These are phyloP conservation scores for Talaromyces stipitatus DNA, from an alignment of 495 filamentous ascomycete species.

Conservation along the genomic window DNA sequence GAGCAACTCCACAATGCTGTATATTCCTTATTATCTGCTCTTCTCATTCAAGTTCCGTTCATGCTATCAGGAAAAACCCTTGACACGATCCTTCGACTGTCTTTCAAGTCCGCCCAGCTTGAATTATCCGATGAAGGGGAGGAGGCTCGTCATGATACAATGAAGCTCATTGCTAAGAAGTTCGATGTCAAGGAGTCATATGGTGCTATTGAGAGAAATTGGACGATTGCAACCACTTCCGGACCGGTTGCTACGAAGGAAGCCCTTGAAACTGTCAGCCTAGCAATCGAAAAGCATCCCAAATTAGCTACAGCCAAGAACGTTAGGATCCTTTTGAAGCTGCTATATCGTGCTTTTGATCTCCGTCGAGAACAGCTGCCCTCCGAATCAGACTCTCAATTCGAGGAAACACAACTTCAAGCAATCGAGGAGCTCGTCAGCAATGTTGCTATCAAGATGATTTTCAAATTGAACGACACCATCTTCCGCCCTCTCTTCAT, in stretches of 20 bases:
- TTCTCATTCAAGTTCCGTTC: conserved; percentile 76
- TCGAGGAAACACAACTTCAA: conserved; percentile 44
- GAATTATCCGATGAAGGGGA: conserved; percentile 45
- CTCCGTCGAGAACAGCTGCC: conserved; percentile 50
- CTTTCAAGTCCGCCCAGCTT: conserved; percentile 58
- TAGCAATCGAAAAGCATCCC: conserved; percentile 64
- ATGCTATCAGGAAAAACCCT: conserved; percentile 73
- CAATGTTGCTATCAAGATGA: conserved; percentile 71
- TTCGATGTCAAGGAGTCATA: conserved; percentile 64
- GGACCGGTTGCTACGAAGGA: conserved; percentile 59
- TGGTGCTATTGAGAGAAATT: conserved; percentile 60
- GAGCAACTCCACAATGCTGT: conserved; percentile 68
- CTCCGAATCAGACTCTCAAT: conserved; percentile 25
- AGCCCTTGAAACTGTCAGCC: conserved; percentile 55
- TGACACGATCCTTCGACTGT: conserved; percentile 57
- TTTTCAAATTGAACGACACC: conserved; percentile 94
- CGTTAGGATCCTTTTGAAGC: conserved; percentile 51
- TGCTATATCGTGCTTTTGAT: conserved; percentile 68
- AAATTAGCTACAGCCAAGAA: conserved; percentile 70
- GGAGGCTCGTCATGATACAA: conserved; percentile 58
- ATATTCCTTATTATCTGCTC: conserved; percentile 66
- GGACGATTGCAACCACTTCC: conserved; percentile 48
- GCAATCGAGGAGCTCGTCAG: conserved; percentile 59
- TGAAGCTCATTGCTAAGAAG: conserved; percentile 63
- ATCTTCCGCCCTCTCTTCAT: conserved; percentile 90